Percentiles rank a stretch among this genome's conserved stretches.
Evolutionary conservation across 768 basidiomycete genomes (phyloP).

Genomic region (Leccinum sublutescens): DNA sequence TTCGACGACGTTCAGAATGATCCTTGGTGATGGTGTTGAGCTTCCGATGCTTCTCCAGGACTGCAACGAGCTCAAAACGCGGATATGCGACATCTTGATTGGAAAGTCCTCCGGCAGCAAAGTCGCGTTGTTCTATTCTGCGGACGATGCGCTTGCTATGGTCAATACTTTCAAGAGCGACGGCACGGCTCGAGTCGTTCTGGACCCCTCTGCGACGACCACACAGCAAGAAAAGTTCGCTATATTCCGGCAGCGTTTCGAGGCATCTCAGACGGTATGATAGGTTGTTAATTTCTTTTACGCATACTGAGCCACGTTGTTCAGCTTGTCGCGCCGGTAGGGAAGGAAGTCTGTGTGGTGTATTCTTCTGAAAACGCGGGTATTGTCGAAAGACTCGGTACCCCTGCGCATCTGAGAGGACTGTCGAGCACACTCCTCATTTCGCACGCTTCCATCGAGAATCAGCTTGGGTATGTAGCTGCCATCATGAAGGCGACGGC

Average conservation of each 20-base stretch:
- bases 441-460: slow-evolving; percentile 54
- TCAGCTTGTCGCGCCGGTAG: slow-evolving; percentile 59
- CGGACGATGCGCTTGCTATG: slow-evolving; percentile 45
- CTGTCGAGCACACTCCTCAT: slow-evolving; percentile 48
- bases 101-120: slow-evolving; percentile 38
- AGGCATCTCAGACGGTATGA: slow-evolving; percentile 54
- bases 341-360: slow-evolving; percentile 53
- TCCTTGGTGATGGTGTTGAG: slow-evolving; percentile 47
- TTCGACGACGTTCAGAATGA: slow-evolving; percentile 43
- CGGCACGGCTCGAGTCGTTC: slow-evolving; percentile 47
- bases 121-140: slow-evolving; percentile 61
- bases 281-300: not conserved
- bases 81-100: slow-evolving; percentile 39
- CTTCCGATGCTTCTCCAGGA: slow-evolving; percentile 51
- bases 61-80: slow-evolving; percentile 30
- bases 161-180: slow-evolving; percentile 52
- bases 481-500: slow-evolving; percentile 38
- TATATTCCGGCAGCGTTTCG: slow-evolving; percentile 48
- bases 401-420: slow-evolving; percentile 45
- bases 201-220: slow-evolving; percentile 39
- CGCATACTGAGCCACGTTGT: not conserved
- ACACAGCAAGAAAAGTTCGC: slow-evolving; percentile 48
- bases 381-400: slow-evolving; percentile 49
- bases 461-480: slow-evolving; percentile 58
- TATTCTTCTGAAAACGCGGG: slow-evolving; percentile 51